Evolutionary conservation across 768 basidiomycete genomes (phyloP), one percentile per base, ranked within the genome.

Genomic region (Calocera cornea): DNA sequence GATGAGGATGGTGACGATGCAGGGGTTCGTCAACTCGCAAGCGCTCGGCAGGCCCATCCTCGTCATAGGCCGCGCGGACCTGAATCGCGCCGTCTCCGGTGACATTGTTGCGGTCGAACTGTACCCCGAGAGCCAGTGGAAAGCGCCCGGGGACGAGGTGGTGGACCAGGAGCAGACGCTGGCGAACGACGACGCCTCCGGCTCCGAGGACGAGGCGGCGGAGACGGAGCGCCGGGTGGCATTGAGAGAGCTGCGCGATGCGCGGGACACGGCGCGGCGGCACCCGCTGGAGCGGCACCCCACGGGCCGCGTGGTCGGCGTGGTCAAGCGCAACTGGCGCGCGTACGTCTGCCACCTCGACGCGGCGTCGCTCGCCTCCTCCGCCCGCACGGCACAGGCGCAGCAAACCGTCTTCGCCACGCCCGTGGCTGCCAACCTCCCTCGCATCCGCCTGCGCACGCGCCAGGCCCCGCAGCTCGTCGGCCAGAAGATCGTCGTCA

Each of bases 271-370:
- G 24, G 75, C 67, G 70, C 72, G 34, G 73, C 77, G 72, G 79
- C 85, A 79, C 41, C 41, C 68, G 27, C 29, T 68, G 44, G 72
- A 73, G 66, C 69, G 70, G 34, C 92, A 94, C 72, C 95, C 95
- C 1, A 98, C 95, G 0, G 97, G 97, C 11, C 84, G 86, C 31
- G 82, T 98, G 2, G 89, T 97, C 10, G 97, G 97, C 7, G 80
- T 98, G 66, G 85, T 95, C 72, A 97, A 97, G 77, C 84, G 97
- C 10, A 95, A 95, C 73, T 99, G 95, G 95, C 80, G 95, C 73
- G 87, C 95, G 85, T 93, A 92, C 73, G 95, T 98, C 40, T 97
- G 94, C 76, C 95, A 97, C 75, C 87, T 99, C 63, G 97, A 97
- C 76, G 84, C 86, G 69, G 85, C 89, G 0, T 95, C 95, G 1